A percentile compares a stretch with the other conserved stretches of the same genome.
These are phyloP conservation scores for Yamadazyma paraphyllophila DNA, from an alignment of 805 yeast genomes.

Conservation along the genomic window DNA sequence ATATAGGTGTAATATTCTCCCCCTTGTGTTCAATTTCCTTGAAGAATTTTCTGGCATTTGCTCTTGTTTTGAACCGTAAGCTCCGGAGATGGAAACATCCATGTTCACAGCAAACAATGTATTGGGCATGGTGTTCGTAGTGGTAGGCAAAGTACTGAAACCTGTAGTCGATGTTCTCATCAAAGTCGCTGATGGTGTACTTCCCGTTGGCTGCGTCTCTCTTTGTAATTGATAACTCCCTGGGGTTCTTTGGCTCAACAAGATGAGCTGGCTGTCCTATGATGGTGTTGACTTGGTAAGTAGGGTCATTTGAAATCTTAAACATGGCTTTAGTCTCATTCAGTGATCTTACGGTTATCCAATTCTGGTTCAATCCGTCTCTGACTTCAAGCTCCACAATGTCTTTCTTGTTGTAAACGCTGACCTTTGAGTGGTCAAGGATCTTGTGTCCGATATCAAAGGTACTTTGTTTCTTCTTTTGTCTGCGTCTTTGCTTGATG, in stretches of 20 bases:
- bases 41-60: conserved; percentile 1
- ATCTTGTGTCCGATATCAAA: neutral
- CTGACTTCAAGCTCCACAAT: neutral
- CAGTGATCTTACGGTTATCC: neutral
- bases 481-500: neutral
- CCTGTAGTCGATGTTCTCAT: conserved; percentile 6
- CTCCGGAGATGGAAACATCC: conserved; percentile 9
- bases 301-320: conserved; percentile 4
- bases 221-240: neutral
- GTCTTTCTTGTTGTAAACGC: neutral
- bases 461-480: neutral
- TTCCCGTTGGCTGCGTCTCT: conserved; percentile 5
- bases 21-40: neutral
- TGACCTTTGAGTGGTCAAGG: neutral
- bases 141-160: conserved; percentile 6
- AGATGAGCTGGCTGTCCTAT: conserved; percentile 3
- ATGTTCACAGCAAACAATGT: conserved; percentile 7
- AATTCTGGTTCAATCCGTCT: neutral
- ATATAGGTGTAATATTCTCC: neutral
- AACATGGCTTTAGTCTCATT: neutral
- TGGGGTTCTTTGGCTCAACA: neutral
- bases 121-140: conserved; percentile 8
- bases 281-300: conserved; percentile 2
- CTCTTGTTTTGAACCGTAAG: conserved; percentile 1
- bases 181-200: conserved; percentile 3